Evolutionary conservation across 805 yeast genomes (phyloP).

Genomic region (Metschnikowia colocasiae): DNA sequence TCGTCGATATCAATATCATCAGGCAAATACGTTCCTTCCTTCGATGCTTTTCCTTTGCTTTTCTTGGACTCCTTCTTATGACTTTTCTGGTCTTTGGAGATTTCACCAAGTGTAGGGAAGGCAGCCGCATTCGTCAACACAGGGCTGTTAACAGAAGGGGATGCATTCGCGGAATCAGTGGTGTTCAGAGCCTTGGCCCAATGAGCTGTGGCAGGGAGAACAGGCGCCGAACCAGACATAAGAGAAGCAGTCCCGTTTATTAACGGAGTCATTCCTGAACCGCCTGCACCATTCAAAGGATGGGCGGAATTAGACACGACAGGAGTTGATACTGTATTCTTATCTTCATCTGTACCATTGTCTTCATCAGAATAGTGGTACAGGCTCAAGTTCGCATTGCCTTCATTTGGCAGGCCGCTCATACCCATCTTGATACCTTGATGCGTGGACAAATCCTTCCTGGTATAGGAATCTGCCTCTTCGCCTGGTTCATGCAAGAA

Average conservation of each 20-base stretch:
- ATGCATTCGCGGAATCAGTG: slow-evolving; percentile 27
- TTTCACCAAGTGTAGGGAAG: slow-evolving; percentile 57
- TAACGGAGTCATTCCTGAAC: background rate
- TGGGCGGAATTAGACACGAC: slow-evolving; percentile 3
- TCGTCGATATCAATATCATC: slow-evolving; percentile 51
- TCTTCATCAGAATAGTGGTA: slow-evolving; percentile 14
- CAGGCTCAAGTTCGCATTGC: slow-evolving; percentile 13
- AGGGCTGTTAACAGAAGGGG: slow-evolving; percentile 36
- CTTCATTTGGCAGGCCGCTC: slow-evolving; percentile 29
- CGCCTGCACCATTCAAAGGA: slow-evolving; percentile 3
- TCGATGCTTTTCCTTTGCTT: slow-evolving; percentile 30
- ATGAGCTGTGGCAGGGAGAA: slow-evolving; percentile 56
- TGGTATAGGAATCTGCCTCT: slow-evolving; percentile 94
- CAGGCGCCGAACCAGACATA: slow-evolving; percentile 27
- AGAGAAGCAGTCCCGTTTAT: slow-evolving; percentile 11
- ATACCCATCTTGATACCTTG: slow-evolving; percentile 58
- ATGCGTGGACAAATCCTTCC: slow-evolving; percentile 81
- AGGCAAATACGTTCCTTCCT: slow-evolving; percentile 33
- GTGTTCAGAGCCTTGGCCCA: slow-evolving; percentile 24
- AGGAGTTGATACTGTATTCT: background rate
- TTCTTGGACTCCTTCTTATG: slow-evolving; percentile 29
- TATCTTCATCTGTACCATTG: slow-evolving; percentile 11
- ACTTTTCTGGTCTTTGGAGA: slow-evolving; percentile 35
- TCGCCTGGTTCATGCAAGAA: slow-evolving; percentile 99
- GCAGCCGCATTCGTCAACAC: slow-evolving; percentile 48